These are phyloP conservation scores for Tetraselmis striata DNA, from an alignment of 139 green algal genomes.

Conservation along the genomic window DNA sequence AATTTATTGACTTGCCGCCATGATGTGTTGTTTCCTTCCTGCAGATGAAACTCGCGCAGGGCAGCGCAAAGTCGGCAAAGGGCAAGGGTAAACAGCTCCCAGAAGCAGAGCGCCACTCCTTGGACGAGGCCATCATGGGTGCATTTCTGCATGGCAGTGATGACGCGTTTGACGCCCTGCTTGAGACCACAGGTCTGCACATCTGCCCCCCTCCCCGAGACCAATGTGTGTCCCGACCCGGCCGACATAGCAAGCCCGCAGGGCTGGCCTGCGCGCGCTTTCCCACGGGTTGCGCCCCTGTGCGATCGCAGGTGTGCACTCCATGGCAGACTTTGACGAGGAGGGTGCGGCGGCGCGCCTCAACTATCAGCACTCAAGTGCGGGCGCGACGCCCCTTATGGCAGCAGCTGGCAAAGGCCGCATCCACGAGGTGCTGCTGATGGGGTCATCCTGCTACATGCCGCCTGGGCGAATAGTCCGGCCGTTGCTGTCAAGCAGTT, in stretches of 20 bases:
- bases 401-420: constrained; percentile 61
- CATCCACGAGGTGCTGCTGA: constrained; percentile 35
- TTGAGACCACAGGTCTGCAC: too few relatives aligned
- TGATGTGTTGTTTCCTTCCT: too few relatives aligned
- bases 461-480: too few relatives aligned
- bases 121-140: constrained; percentile 13
- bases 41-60: too few relatives aligned
- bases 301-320: neutral
- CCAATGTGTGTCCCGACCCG: too few relatives aligned
- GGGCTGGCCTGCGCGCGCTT: too few relatives aligned
- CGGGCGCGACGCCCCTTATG: constrained; percentile 72
- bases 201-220: too few relatives aligned
- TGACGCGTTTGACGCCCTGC: constrained; percentile 33
- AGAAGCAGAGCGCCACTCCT: constrained; percentile 13
- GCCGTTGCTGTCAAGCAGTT: too few relatives aligned
- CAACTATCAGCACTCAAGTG: constrained; percentile 28
- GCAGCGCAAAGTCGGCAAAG: neutral
- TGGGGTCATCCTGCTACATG: too few relatives aligned
- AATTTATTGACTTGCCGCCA: too few relatives aligned
- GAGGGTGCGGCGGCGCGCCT: constrained; percentile 10
- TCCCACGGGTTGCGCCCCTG: too few relatives aligned
- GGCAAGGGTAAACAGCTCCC: neutral
- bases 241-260: too few relatives aligned
- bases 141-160: constrained; percentile 20
- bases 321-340: constrained; percentile 20